Conservation (phyloP, 768 basidiomycete genomes). For the Phanerochaete carnosa region DNA sequence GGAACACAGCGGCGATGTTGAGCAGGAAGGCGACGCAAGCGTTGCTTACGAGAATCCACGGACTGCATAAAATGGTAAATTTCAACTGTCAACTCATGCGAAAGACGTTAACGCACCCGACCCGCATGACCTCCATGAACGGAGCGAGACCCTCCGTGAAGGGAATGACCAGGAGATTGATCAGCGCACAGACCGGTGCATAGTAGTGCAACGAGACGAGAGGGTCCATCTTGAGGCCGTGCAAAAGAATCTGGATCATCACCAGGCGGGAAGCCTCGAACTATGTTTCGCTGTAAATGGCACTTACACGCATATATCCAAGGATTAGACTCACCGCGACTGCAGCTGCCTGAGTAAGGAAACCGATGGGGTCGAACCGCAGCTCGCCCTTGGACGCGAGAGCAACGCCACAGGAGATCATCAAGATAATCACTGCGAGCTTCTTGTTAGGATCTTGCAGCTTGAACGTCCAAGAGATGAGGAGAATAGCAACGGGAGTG, state of each 20-base stretch:
- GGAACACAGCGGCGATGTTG: constrained; percentile 92
- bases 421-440: constrained; percentile 77
- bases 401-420: constrained; percentile 90
- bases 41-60: constrained; percentile 74
- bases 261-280: constrained; percentile 95
- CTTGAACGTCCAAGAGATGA: constrained; percentile 90
- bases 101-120: constrained; percentile 23
- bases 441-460: constrained; percentile 85
- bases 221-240: constrained; percentile 97
- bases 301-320: background rate
- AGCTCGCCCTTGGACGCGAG: constrained; percentile 89
- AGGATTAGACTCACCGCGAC: constrained; percentile 60
- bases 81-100: background rate
- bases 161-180: constrained; percentile 83
- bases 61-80: constrained; percentile 43
- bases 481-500: constrained; percentile 82
- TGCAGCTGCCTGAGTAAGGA: constrained; percentile 83
- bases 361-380: constrained; percentile 81
- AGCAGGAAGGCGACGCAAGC: constrained; percentile 84
- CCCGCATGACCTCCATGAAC: constrained; percentile 62
- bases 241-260: constrained; percentile 92
- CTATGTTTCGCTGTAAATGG: constrained; percentile 29
- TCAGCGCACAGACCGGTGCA: constrained; percentile 88
- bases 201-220: constrained; percentile 95
- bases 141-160: constrained; percentile 92